These are phyloP conservation scores for Rhytidhysteron rufulum DNA, from an alignment of 2,329 filamentous ascomycete genomes.

Conservation along the genomic window DNA sequence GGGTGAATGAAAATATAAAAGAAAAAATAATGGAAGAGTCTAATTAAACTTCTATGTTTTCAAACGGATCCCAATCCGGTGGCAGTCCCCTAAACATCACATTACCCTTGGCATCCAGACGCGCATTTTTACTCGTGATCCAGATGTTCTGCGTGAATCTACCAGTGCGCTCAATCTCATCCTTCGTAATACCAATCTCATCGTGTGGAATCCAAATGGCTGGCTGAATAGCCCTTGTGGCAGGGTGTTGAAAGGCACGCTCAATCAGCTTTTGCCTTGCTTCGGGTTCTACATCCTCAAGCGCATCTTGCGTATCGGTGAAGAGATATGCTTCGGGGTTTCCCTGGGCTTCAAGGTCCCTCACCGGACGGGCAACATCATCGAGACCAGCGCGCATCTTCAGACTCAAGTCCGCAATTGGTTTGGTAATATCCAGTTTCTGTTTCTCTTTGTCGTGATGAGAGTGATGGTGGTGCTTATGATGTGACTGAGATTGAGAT, in stretches of 20 bases:
- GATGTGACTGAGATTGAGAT: slow-evolving; percentile 25
- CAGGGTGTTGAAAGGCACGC: slow-evolving; percentile 86
- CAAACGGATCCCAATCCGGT: slow-evolving; percentile 61
- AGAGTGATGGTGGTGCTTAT: slow-evolving; percentile 4
- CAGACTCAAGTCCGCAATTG: slow-evolving; percentile 21
- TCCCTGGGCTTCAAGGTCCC: slow-evolving; percentile 40
- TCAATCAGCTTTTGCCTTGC: slow-evolving; percentile 82
- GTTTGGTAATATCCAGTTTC: slow-evolving; percentile 14
- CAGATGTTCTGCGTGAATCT: slow-evolving; percentile 72
- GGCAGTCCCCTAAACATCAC: slow-evolving; percentile 83
- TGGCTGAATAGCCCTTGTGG: slow-evolving; percentile 76
- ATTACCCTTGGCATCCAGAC: slow-evolving; percentile 75
- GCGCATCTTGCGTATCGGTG: slow-evolving; percentile 82
- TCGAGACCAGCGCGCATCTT: slow-evolving; percentile 24
- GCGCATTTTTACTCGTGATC: slow-evolving; percentile 91
- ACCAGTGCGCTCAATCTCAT: slow-evolving; percentile 78
- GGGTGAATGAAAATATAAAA: too few species aligned
- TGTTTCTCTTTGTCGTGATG: slow-evolving; percentile 17
- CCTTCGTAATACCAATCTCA: slow-evolving; percentile 83
- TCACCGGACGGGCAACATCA: slow-evolving; percentile 23
- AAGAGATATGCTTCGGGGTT: slow-evolving; percentile 77
- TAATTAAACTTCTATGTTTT: slow-evolving; percentile 32
- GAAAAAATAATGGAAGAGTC: too few species aligned
- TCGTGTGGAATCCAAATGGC: slow-evolving; percentile 94
- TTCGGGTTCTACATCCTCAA: slow-evolving; percentile 88